phyloP scores from a whole-genome alignment of 1,284 basidiomycete genomes.

The Leccinum variabile region DNA sequence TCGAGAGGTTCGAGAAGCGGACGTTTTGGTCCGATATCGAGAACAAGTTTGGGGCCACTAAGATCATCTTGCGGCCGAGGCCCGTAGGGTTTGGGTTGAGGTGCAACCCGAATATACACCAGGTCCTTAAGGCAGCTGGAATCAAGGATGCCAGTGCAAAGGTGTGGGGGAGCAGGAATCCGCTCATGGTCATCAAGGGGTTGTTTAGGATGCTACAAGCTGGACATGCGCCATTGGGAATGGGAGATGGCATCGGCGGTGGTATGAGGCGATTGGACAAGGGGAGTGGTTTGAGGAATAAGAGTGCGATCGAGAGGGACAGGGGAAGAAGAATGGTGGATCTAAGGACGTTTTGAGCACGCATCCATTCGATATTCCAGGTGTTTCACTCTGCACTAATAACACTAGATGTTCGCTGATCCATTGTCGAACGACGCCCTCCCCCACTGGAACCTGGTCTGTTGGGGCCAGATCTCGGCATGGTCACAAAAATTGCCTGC shows the following conservation, averaged over 20 bases:
- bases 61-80: slow-evolving; percentile 81
- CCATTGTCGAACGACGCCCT: neutral
- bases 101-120: slow-evolving; percentile 84
- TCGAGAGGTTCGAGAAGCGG: slow-evolving; percentile 85
- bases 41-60: slow-evolving; percentile 85
- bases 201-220: slow-evolving; percentile 67
- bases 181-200: slow-evolving; percentile 58
- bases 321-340: slow-evolving; percentile 67
- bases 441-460: neutral
- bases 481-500: neutral
- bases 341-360: slow-evolving; percentile 49
- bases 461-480: neutral
- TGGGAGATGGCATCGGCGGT: slow-evolving; percentile 79
- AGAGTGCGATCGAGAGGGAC: slow-evolving; percentile 67
- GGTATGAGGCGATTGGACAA: slow-evolving; percentile 65
- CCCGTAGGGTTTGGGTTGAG: slow-evolving; percentile 93
- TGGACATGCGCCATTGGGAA: slow-evolving; percentile 69
- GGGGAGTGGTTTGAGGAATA: slow-evolving; percentile 64
- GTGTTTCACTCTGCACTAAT: slow-evolving; percentile 2
- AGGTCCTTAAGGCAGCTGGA: slow-evolving; percentile 88
- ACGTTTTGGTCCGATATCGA: slow-evolving; percentile 90
- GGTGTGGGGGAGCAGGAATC: slow-evolving; percentile 90
- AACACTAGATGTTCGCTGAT: neutral
- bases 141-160: slow-evolving; percentile 94
- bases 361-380: neutral